Evolutionary conservation across 768 basidiomycete species (phyloP).

Genomic region (Suillus tomentosus): DNA sequence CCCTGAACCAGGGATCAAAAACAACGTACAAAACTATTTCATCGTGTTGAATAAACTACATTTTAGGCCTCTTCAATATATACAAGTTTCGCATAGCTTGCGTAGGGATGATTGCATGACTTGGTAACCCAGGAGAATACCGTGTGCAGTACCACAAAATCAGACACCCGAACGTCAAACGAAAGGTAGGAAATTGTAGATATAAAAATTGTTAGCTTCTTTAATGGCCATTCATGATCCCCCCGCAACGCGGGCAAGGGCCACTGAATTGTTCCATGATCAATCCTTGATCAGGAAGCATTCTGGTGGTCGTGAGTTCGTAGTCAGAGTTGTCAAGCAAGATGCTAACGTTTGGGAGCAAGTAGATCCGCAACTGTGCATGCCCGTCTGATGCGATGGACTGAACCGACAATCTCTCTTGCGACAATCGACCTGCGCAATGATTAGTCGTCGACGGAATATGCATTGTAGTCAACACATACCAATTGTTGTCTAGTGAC

Average conservation of each 20-base stretch:
- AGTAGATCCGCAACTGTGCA: conserved; percentile 39
- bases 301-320: conserved; percentile 22
- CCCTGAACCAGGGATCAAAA: background rate
- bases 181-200: background rate
- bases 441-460: background rate
- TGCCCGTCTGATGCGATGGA: conserved; percentile 28
- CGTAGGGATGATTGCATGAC: background rate
- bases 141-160: background rate
- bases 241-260: conserved; percentile 22
- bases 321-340: background rate
- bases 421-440: conserved; percentile 51
- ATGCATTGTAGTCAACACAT: conserved; percentile 12
- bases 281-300: conserved; percentile 31
- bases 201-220: background rate
- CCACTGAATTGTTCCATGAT: conserved; percentile 22
- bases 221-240: conserved; percentile 30
- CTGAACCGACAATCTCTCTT: conserved; percentile 42
- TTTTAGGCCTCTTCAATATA: background rate
- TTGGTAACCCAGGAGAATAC: background rate
- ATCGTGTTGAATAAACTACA: background rate
- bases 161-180: background rate
- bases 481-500: conserved; percentile 38
- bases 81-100: background rate
- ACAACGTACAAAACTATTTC: background rate
- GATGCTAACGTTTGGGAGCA: conserved; percentile 41